These are phyloP conservation scores for Penicillium vulpinum DNA, from an alignment of 2,329 filamentous ascomycete species.

Conservation along the genomic window DNA sequence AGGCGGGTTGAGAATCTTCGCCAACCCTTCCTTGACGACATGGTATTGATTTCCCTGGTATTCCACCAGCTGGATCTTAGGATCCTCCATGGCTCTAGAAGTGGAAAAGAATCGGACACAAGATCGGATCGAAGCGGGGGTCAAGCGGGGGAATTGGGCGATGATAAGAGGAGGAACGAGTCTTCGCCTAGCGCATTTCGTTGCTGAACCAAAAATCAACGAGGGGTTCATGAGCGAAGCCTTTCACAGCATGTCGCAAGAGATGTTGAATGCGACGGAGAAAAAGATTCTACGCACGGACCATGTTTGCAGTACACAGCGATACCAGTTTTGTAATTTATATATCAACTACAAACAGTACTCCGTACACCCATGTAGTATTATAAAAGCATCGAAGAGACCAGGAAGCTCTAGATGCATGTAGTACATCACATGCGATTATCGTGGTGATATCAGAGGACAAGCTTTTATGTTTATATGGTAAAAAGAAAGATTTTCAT, in stretches of 20 bases:
- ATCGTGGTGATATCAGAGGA: background rate
- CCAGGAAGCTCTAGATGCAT: background rate
- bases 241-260: slow-evolving; percentile 9
- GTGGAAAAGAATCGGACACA: slow-evolving; percentile 10
- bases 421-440: background rate
- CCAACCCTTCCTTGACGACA: slow-evolving; percentile 66
- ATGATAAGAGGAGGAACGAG: background rate
- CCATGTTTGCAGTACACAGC: slow-evolving; percentile 6
- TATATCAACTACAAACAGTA: background rate
- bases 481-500: background rate
- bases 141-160: slow-evolving; percentile 2
- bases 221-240: slow-evolving; percentile 17
- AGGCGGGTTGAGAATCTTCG: slow-evolving; percentile 65
- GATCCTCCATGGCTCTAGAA: slow-evolving; percentile 21
- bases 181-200: slow-evolving; percentile 13
- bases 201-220: slow-evolving; percentile 2
- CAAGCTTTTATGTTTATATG: background rate
- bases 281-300: slow-evolving; percentile 26
- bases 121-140: background rate
- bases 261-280: slow-evolving; percentile 8
- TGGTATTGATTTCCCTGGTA: slow-evolving; percentile 58
- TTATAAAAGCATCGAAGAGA: background rate
- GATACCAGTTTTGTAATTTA: slow-evolving; percentile 7
- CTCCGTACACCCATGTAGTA: too few relatives aligned
- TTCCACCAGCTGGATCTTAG: slow-evolving; percentile 31